Conservation (phyloP, 345 rosid species). For the Ceriops tagal region DNA sequence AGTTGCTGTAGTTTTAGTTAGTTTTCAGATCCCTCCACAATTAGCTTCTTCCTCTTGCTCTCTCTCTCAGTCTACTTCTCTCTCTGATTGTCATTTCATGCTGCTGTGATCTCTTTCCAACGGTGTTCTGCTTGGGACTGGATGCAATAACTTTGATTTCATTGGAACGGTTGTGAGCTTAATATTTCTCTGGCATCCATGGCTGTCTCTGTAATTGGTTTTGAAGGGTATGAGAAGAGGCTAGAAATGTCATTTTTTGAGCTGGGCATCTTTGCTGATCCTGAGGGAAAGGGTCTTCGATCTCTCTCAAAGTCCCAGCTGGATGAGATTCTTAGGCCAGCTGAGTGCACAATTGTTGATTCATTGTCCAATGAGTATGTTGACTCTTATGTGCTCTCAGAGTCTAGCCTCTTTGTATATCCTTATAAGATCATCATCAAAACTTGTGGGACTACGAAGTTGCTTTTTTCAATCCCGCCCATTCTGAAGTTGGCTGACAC, state of each 20-base stretch:
- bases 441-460: conserved; percentile 31
- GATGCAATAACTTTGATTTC: neutral
- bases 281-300: conserved; percentile 24
- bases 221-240: conserved; percentile 34
- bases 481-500: conserved; percentile 22
- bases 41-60: conserved; percentile 11
- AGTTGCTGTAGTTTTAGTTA: conserved; percentile 1
- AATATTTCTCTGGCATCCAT: neutral
- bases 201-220: conserved; percentile 30
- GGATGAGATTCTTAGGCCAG: conserved; percentile 29
- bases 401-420: conserved; percentile 31
- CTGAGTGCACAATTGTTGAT: conserved; percentile 31
- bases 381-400: conserved; percentile 30
- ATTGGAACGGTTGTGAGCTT: neutral
- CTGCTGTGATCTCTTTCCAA: neutral
- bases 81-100: conserved; percentile 10
- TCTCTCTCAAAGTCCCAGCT: conserved; percentile 20
- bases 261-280: conserved; percentile 26
- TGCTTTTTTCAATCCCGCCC: conserved; percentile 23
- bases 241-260: conserved; percentile 25
- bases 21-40: neutral
- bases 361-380: conserved; percentile 22
- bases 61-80: conserved; percentile 12
- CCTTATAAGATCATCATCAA: conserved; percentile 32
- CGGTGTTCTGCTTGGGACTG: neutral